A percentile compares a stretch with the other conserved stretches of the same genome.
Conservation (phyloP, 2,329 filamentous ascomycete genomes). For the Leptographium procerum region DNA sequence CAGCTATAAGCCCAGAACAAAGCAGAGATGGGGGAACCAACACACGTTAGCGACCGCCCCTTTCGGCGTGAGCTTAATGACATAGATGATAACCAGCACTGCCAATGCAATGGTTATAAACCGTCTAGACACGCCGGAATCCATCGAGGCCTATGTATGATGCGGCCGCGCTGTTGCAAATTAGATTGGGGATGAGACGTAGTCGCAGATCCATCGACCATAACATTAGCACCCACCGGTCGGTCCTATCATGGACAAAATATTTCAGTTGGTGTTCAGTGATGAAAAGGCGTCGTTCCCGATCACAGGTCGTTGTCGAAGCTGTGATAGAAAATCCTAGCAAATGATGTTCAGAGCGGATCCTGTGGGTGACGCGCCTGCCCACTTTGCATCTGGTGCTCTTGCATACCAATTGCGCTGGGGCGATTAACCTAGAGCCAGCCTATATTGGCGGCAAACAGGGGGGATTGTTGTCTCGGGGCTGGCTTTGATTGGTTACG, state of each 20-base stretch:
- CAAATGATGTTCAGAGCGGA: neutral
- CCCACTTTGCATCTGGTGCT: neutral
- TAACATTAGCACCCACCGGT: neutral
- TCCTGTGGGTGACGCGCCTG: neutral
- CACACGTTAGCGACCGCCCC: conserved; percentile 7
- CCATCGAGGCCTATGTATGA: conserved; percentile 1
- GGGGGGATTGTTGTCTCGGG: neutral
- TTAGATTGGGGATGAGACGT: neutral
- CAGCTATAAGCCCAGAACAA: neutral
- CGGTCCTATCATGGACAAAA: neutral
- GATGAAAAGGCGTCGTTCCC: neutral
- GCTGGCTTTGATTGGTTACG: no score
- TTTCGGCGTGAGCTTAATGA: conserved; percentile 8
- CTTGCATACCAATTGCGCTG: neutral
- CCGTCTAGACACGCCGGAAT: conserved; percentile 11
- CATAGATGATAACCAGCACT: conserved; percentile 11
- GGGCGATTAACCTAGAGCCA: neutral
- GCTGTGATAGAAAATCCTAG: neutral
- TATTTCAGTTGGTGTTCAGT: no score
- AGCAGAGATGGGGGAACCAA: neutral
- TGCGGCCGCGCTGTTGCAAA: neutral
- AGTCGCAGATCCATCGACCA: neutral
- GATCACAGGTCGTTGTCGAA: neutral
- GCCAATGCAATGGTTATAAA: conserved; percentile 6
- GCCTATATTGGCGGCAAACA: conserved; percentile 8